Conservation (phyloP, 495 filamentous ascomycete species). For the Penicillium malachiteum region DNA sequence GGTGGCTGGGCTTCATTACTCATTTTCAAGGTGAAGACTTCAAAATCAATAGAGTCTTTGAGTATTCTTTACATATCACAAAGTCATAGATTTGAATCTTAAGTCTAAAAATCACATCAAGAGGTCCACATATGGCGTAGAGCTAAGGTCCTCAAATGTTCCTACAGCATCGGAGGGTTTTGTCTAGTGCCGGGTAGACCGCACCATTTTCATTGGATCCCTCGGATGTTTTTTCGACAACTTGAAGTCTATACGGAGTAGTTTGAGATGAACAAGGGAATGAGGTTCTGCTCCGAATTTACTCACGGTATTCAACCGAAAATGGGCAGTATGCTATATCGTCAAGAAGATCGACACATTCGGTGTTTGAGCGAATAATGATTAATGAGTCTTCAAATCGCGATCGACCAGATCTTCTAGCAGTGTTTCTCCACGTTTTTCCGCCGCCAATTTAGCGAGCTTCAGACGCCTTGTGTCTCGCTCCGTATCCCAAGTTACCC, state of each 20-base stretch:
- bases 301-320: too few relatives aligned
- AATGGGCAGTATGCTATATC: neutral
- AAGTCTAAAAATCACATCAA: conserved; percentile 5
- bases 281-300: too few relatives aligned
- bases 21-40: conserved; percentile 1
- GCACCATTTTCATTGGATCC: conserved; percentile 7
- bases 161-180: conserved; percentile 18
- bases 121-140: neutral
- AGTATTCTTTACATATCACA: neutral
- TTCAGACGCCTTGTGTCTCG: conserved; percentile 35
- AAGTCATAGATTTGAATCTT: neutral
- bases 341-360: too few relatives aligned
- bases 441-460: conserved; percentile 38
- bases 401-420: conserved; percentile 44
- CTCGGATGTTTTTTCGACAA: conserved; percentile 15
- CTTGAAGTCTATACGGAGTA: too few relatives aligned
- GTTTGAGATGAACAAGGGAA: too few relatives aligned
- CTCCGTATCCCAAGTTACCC: conserved; percentile 32
- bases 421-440: conserved; percentile 37
- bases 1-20: neutral
- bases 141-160: neutral
- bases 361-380: too few relatives aligned
- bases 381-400: conserved; percentile 24
- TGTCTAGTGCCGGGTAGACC: conserved; percentile 1
- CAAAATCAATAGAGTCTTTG: neutral